A percentile compares a stretch with the other conserved stretches of the same genome.
phyloP scores from a whole-genome alignment of 345 rosid genomes.

The Sisymbrium irio region DNA sequence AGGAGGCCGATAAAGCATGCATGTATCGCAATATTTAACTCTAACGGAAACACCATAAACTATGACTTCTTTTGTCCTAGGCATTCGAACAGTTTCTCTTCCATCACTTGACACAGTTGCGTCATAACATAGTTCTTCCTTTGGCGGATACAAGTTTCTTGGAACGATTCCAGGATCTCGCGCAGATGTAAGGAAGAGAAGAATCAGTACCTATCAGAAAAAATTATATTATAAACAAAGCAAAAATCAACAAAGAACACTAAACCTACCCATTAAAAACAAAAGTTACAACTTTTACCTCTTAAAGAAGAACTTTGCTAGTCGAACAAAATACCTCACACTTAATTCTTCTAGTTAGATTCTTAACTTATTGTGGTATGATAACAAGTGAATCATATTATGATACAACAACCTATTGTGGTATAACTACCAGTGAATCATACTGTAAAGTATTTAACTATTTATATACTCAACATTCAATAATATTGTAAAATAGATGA shows the following conservation, averaged over 20 bases:
- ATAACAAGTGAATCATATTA: neutral
- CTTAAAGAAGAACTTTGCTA: neutral
- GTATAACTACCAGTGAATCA: neutral
- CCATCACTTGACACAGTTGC: conserved; percentile 50
- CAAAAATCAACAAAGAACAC: neutral
- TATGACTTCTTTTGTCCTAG: conserved; percentile 77
- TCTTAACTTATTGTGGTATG: neutral
- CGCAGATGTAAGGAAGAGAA: conserved; percentile 83
- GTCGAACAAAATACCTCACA: neutral
- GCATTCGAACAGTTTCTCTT: conserved; percentile 80
- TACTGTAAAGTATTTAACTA: neutral
- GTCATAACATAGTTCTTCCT: conserved; percentile 71
- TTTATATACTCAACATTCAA: neutral
- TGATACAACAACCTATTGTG: neutral
- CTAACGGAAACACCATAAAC: conserved; percentile 75
- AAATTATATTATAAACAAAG: neutral
- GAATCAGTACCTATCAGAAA: conserved; percentile 62
- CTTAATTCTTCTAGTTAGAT: neutral
- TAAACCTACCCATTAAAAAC: too few species aligned
- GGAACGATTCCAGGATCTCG: conserved; percentile 96
- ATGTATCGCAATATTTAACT: conserved; percentile 91
- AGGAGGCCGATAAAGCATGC: conserved; percentile 97
- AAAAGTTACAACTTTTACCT: too few species aligned
- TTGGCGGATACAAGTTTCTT: conserved; percentile 84
- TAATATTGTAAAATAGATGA: neutral